phyloP scores from a whole-genome alignment of 768 basidiomycete species.

The Tylopilus vinaceipallidus region DNA sequence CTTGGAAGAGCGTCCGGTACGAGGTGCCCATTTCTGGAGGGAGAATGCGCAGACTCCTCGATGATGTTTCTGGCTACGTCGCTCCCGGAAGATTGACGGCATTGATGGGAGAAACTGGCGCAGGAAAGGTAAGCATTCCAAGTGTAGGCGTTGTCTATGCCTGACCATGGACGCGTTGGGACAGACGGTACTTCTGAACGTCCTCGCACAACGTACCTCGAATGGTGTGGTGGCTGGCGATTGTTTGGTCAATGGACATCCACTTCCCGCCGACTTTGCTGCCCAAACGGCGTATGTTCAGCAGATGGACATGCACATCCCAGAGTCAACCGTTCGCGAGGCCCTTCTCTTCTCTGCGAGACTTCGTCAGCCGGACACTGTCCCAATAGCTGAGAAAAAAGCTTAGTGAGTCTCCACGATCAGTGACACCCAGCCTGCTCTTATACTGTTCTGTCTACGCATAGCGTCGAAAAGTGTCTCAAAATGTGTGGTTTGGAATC shows the following conservation, averaged over 20 bases:
- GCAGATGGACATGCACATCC: slow-evolving; percentile 80
- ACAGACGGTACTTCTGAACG: slow-evolving; percentile 60
- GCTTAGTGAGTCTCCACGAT: slow-evolving; percentile 55
- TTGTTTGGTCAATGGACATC: slow-evolving; percentile 53
- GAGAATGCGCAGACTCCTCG: slow-evolving; percentile 41
- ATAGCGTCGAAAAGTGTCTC: slow-evolving; percentile 53
- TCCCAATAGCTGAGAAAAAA: slow-evolving; percentile 69
- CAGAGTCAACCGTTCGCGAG: slow-evolving; percentile 75
- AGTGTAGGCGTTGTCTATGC: background rate
- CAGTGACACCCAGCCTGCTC: background rate
- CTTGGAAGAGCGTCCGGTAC: slow-evolving; percentile 74
- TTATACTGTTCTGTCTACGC: background rate
- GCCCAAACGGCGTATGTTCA: slow-evolving; percentile 57
- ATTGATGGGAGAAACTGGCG: slow-evolving; percentile 46
- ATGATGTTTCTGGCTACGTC: slow-evolving; percentile 48
- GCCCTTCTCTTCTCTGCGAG: slow-evolving; percentile 78
- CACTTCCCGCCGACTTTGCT: slow-evolving; percentile 55
- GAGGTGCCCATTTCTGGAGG: slow-evolving; percentile 44
- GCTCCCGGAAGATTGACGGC: slow-evolving; percentile 51
- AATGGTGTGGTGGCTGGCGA: slow-evolving; percentile 51
- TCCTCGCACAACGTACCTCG: slow-evolving; percentile 47
- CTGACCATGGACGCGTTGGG: background rate
- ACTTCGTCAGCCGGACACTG: slow-evolving; percentile 68
- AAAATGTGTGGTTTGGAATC: slow-evolving; percentile 63
- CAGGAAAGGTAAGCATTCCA: slow-evolving; percentile 23